Base-by-base conservation (phyloP, 202 grass and related monocot species). In the Schoenoplectus tabernaemontani region DNA sequence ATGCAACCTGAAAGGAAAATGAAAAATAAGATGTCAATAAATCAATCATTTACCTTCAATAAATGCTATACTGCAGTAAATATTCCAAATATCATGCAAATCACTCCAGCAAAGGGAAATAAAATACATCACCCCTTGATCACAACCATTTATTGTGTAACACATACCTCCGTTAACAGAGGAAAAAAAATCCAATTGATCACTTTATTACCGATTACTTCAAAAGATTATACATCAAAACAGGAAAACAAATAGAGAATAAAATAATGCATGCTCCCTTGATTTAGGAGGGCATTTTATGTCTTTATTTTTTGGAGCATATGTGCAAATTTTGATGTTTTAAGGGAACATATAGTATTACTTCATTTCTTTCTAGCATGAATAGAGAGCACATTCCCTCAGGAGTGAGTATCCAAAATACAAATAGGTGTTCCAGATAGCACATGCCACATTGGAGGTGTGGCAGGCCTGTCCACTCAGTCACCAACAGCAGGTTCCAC, bases 1-100 rank as follows among this genome's bases (percentile, higher is more conserved):
- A 33, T n/a, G 33, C 43, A 80, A 64, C 58, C 78, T 80, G 78
- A 65, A 38, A 80, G 26, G 20, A 41, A 33, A 48, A 80, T 11
- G 5, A 30, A 30, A 78, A 60, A 62, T 8, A 61, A 61, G 7
- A 53, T 5, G 0, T 44, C 19, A 79, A 62, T 15, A 42, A 74
- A 53, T 74, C 69, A 17, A 74, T 47, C 7, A 66, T 65, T 65
- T 46, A 44, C 20, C 10, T 70, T 39, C 9, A 17, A 32, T 38
- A 6, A 0, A 65, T 38, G 41, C 46, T 24, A 26, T 43, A 32
- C 43, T 53, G 2, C 28, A 36, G 15, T 9, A 54, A 75, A 75
- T n/a, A 75, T 54, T 19, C 13, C 16, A 24, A 75, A 53, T 19
- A 75, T 36, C 15, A 36, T 75, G 24, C 30, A 75, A 5, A 56